Conservation (phyloP, 495 filamentous ascomycete species). For the Coniosporium apollinis region DNA sequence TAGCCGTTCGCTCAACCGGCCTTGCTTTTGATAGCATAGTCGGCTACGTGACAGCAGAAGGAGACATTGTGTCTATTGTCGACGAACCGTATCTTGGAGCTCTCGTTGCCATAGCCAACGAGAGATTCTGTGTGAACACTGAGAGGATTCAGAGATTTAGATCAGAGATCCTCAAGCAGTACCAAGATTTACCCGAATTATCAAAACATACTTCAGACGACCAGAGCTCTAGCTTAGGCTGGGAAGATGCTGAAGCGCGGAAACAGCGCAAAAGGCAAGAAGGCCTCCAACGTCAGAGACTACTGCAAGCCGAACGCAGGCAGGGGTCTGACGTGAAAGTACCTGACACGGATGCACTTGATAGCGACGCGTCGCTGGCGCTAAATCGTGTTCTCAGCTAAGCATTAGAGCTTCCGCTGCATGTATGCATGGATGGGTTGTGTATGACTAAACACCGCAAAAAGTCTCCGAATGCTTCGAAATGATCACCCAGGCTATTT, state of each 20-base stretch:
- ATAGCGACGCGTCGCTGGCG: too few relatives aligned
- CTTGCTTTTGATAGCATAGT: conserved; percentile 64
- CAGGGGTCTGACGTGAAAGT: too few relatives aligned
- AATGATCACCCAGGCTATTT: too few relatives aligned
- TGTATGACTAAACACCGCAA: too few relatives aligned
- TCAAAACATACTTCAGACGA: not conserved
- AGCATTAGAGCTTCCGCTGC: too few relatives aligned
- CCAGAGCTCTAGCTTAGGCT: conserved; percentile 9
- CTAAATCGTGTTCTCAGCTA: too few relatives aligned
- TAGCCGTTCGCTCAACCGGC: conserved; percentile 68
- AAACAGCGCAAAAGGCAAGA: not conserved
- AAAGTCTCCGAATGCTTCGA: too few relatives aligned
- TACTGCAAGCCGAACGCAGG: too few relatives aligned
- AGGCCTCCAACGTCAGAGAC: too few relatives aligned
- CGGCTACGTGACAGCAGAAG: conserved; percentile 32
- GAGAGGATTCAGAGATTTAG: conserved; percentile 44
- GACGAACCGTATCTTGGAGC: conserved; percentile 41
- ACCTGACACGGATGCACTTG: too few relatives aligned
- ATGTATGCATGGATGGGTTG: too few relatives aligned
- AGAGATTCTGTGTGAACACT: conserved; percentile 57
- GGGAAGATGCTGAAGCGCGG: conserved; percentile 28
- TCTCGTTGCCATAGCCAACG: conserved; percentile 52
- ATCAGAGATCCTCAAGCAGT: too few relatives aligned
- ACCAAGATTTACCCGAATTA: conserved; percentile 3
- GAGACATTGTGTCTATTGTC: conserved; percentile 21